These are phyloP conservation scores for Alternaria incomplexa DNA, from an alignment of 2,329 filamentous ascomycete genomes.

Conservation along the genomic window DNA sequence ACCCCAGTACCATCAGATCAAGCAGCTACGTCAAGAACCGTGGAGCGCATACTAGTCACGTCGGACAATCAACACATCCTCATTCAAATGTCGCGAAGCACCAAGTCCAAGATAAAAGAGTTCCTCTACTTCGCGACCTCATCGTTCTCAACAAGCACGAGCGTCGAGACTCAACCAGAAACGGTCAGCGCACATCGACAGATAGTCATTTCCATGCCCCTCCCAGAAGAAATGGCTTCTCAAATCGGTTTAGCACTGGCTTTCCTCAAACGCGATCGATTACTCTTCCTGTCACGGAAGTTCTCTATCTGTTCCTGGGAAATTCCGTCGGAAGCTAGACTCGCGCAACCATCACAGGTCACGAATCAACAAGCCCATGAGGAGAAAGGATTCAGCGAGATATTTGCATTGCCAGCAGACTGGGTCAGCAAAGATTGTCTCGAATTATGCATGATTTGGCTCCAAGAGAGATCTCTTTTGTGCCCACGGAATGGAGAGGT, in stretches of 20 bases:
- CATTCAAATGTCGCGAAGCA: not conserved
- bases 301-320: not conserved
- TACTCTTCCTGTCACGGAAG: not conserved
- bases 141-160: not conserved
- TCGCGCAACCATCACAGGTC: not conserved
- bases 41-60: not conserved
- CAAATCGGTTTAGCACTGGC: not conserved
- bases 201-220: not conserved
- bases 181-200: not conserved
- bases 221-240: not conserved
- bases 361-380: not conserved
- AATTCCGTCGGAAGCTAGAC: not conserved
- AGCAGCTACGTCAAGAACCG: not conserved
- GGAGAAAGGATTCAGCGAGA: not conserved
- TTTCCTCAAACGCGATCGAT: not conserved
- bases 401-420: not conserved
- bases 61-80: not conserved
- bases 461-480: not conserved
- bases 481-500: not conserved
- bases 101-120: not conserved
- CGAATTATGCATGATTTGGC: not conserved
- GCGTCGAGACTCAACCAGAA: not conserved
- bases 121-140: not conserved
- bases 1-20: not conserved
- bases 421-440: not conserved